Evolutionary conservation across 1,284 basidiomycete species (phyloP).

Genomic region (Pyrrhoderma noxium): DNA sequence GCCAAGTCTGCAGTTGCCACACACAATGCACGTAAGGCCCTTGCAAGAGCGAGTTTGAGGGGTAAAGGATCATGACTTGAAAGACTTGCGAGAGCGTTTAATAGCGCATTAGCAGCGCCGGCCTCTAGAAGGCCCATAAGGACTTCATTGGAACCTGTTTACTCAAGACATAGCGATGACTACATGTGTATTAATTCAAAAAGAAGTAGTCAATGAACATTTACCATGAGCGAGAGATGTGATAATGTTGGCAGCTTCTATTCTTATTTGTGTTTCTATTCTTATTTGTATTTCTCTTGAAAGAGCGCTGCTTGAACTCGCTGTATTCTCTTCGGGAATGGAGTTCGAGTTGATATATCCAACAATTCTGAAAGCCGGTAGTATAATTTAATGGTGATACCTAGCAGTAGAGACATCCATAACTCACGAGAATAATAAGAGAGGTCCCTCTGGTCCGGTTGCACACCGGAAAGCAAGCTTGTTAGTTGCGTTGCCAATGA

Average conservation of each 20-base stretch:
- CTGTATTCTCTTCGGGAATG: neutral
- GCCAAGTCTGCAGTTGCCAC: constrained; percentile 49
- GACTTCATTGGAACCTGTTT: constrained; percentile 51
- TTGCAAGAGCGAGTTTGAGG: constrained; percentile 49
- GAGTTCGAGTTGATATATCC: constrained; percentile 14
- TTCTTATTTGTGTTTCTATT: constrained; percentile 48
- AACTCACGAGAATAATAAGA: constrained; percentile 3
- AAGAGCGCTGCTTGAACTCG: constrained; percentile 19
- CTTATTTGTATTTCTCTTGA: constrained; percentile 41
- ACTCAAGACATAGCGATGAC: constrained; percentile 2
- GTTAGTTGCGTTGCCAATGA: constrained; percentile 68
- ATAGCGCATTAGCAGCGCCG: constrained; percentile 47
- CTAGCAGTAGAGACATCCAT: too few species aligned
- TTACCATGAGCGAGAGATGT: constrained; percentile 64
- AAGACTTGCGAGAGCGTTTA: constrained; percentile 47
- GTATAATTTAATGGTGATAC: too few species aligned
- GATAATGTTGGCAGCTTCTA: constrained; percentile 68
- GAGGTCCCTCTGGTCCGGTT: constrained; percentile 1
- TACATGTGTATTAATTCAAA: too few species aligned
- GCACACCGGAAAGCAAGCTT: constrained; percentile 39
- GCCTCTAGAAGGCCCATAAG: constrained; percentile 47
- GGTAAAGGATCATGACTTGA: constrained; percentile 32
- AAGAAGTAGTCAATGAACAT: constrained; percentile 12
- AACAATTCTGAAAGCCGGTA: constrained; percentile 15
- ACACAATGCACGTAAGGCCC: constrained; percentile 52